Base-by-base conservation (phyloP, 2,329 filamentous ascomycete genomes). In the Sclerotinia trifoliorum region DNA sequence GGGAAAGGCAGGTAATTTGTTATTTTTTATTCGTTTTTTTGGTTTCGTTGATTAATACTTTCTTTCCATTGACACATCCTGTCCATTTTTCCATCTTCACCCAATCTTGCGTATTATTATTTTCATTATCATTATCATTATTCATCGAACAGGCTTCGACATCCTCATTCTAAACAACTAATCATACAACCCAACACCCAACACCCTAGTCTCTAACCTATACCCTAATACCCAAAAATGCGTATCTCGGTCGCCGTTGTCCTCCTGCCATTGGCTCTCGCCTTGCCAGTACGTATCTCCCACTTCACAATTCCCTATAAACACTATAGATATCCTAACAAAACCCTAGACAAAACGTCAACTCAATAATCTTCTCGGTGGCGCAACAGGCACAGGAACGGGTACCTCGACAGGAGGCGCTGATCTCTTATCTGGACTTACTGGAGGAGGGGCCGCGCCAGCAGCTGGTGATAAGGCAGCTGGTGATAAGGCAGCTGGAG, bases 221-320 rank as follows among this genome's bases (percentile, higher is more conserved):
- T 24, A 42, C 13, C 39, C 39, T 42, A 15, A 42, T 42, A 42
- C 39, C 39, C 39, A 15, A 42, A 42, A 17, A 66, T 66, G 64
- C 64, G 42, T 48, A 24, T 58, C n/a, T 58, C 64, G n/a, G 4
- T 66, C 51, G n/a, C 49, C 3, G 19, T 66, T 42, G 42, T 42
- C 19, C 21, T 66, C 15, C 44, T 58, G 0, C 64, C 64, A 24
- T 17, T 66, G 4, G n/a, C 52, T 35, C 42, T 66, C 11, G 52
- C 42, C 15, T 54, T 42, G n/a, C 64, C 52, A 2, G 64, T 58
- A 66, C 35, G 64, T 39, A 21, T 10, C 13, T 29, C 5, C 10
- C 21, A 13, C 42, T 15, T 8, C 26, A 24, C n/a, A 48, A 3
- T 17, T 19, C 32, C 26, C 6, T 19, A n/a, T 13, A 19, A 19